Conservation (phyloP, 306 rosid genomes). For the Macrotyloma uniflorum region DNA sequence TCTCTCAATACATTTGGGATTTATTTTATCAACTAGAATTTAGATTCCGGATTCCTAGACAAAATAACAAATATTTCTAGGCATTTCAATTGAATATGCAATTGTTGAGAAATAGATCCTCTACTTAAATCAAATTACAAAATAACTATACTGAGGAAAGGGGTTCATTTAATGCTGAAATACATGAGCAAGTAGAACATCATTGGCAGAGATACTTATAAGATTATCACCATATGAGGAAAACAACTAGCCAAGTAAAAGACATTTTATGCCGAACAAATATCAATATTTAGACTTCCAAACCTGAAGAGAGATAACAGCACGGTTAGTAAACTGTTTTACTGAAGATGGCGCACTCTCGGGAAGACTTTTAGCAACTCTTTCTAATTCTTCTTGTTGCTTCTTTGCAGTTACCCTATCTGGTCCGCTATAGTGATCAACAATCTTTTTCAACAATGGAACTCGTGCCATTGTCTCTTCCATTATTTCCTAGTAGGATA, state of each 20-base stretch:
- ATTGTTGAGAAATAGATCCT: conserved; percentile 15
- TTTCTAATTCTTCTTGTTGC: conserved; percentile 78
- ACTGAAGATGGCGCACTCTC: conserved; percentile 72
- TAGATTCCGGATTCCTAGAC: conserved; percentile 12
- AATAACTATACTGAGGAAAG: background rate
- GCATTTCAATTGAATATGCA: conserved; percentile 32
- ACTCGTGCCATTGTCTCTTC: conserved; percentile 78
- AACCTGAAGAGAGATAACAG: conserved; percentile 92
- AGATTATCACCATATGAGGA: conserved; percentile 21
- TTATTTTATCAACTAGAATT: conserved; percentile 21
- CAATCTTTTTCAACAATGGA: conserved; percentile 83
- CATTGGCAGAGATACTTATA: conserved; percentile 4
- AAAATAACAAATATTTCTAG: background rate
- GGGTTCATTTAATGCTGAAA: conserved; percentile 23
- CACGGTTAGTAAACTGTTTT: conserved; percentile 74
- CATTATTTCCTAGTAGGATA: conserved; percentile 63
- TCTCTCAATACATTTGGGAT: background rate
- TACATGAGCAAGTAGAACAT: conserved; percentile 18
- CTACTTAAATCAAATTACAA: conserved; percentile 5
- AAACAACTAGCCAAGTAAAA: conserved; percentile 5
- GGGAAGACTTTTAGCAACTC: conserved; percentile 86
- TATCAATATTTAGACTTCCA: conserved; percentile 33
- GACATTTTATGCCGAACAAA: conserved; percentile 27
- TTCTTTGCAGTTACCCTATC: conserved; percentile 88
- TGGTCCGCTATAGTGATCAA: conserved; percentile 86